Percentiles rank a stretch among this genome's conserved stretches.
Conservation (phyloP, 768 basidiomycete species). For the Gloeopeniophorella convolvens region DNA sequence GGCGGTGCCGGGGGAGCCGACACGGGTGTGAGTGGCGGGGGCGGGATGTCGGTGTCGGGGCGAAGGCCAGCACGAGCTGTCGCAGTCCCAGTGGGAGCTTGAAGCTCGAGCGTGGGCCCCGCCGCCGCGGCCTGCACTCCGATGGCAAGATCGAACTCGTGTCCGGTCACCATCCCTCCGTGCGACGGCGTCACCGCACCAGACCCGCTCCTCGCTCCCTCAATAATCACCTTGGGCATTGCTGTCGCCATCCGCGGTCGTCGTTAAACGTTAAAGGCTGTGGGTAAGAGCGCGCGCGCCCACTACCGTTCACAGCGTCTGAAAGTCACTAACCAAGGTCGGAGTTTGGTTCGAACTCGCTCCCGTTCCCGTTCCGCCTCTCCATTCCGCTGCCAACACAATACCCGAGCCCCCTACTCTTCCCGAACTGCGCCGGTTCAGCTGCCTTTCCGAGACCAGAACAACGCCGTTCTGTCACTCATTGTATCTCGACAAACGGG, state of each 20-base stretch:
- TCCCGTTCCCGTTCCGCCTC: neutral
- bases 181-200: conserved; percentile 43
- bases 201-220: too few relatives aligned
- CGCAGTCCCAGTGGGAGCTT: conserved; percentile 25
- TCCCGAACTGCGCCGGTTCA: neutral
- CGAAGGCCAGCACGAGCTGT: conserved; percentile 28
- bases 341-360: neutral
- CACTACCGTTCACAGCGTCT: too few relatives aligned
- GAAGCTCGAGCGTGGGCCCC: neutral
- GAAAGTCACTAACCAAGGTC: neutral
- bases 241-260: too few relatives aligned
- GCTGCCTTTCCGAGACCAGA: too few relatives aligned
- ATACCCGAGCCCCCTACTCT: neutral
- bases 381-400: too few relatives aligned
- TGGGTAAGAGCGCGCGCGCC: too few relatives aligned
- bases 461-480: too few relatives aligned
- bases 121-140: conserved; percentile 14
- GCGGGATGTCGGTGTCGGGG: conserved; percentile 20
- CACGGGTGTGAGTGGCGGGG: conserved; percentile 12
- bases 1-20: conserved; percentile 5
- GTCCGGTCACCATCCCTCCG: conserved; percentile 47
- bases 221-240: too few relatives aligned
- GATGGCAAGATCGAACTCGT: conserved; percentile 63
- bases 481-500: too few relatives aligned
- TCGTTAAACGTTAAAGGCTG: too few relatives aligned